Conservation (phyloP, 148 eudicot species). For the Chenopodium quinoa region DNA sequence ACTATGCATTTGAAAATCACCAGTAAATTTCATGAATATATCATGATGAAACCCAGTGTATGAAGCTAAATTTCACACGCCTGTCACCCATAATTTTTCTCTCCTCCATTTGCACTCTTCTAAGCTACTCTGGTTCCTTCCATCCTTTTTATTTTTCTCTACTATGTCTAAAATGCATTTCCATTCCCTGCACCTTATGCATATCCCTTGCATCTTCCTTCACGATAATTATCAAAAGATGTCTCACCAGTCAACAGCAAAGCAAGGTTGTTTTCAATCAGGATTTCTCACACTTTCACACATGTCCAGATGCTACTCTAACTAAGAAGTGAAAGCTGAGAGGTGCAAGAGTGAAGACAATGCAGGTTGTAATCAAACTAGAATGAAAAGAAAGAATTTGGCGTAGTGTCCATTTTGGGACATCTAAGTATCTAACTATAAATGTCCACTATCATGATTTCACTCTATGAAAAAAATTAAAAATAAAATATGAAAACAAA, state of each 20-base stretch:
- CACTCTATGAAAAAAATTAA: no score
- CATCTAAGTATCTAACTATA: not conserved
- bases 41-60: not conserved
- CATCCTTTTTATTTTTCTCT: not conserved
- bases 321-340: not conserved
- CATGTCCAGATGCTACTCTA: not conserved
- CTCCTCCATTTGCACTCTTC: not conserved
- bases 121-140: not conserved
- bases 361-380: not conserved
- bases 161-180: not conserved
- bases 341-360: not conserved
- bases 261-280: not conserved
- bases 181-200: not conserved
- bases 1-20: not conserved
- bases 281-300: not conserved
- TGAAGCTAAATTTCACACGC: not conserved
- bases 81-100: not conserved
- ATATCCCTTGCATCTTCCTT: not conserved
- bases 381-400: not conserved
- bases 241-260: not conserved
- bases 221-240: not conserved
- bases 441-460: no score
- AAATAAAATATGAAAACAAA: no score
- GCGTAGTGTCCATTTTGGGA: not conserved
- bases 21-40: not conserved